These are phyloP conservation scores for Claviceps paspali DNA, from an alignment of 2,329 filamentous ascomycete species.

Conservation along the genomic window DNA sequence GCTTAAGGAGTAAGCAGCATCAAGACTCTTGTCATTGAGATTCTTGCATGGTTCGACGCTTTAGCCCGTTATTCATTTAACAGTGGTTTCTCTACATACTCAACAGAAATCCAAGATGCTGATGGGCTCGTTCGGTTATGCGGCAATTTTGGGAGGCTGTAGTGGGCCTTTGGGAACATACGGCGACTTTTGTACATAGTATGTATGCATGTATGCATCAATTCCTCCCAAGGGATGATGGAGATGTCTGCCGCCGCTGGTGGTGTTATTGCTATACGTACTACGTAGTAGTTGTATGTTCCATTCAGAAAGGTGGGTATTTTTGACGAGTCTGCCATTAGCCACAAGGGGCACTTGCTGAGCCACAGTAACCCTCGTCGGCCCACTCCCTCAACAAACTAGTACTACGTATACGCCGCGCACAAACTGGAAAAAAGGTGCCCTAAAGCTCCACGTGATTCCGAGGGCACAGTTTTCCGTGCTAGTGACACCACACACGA, in stretches of 20 bases:
- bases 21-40: too few relatives aligned
- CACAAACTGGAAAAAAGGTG: constrained; percentile 3
- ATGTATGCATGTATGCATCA: too few relatives aligned
- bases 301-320: background rate
- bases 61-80: too few relatives aligned
- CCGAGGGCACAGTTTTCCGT: constrained; percentile 20
- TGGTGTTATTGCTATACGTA: too few relatives aligned
- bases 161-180: too few relatives aligned
- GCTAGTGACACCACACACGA: constrained; percentile 20
- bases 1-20: too few relatives aligned
- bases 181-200: too few relatives aligned
- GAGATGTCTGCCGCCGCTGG: too few relatives aligned
- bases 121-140: background rate
- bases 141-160: constrained; percentile 1
- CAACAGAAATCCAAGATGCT: background rate
- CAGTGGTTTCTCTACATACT: background rate
- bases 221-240: too few relatives aligned
- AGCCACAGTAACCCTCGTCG: background rate
- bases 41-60: too few relatives aligned
- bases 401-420: too few relatives aligned
- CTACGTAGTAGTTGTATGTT: too few relatives aligned
- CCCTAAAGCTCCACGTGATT: constrained; percentile 22
- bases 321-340: background rate
- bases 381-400: constrained; percentile 1
- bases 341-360: constrained; percentile 4